phyloP scores from a whole-genome alignment of 2,329 filamentous ascomycete genomes.

The Talaromyces piceae region DNA sequence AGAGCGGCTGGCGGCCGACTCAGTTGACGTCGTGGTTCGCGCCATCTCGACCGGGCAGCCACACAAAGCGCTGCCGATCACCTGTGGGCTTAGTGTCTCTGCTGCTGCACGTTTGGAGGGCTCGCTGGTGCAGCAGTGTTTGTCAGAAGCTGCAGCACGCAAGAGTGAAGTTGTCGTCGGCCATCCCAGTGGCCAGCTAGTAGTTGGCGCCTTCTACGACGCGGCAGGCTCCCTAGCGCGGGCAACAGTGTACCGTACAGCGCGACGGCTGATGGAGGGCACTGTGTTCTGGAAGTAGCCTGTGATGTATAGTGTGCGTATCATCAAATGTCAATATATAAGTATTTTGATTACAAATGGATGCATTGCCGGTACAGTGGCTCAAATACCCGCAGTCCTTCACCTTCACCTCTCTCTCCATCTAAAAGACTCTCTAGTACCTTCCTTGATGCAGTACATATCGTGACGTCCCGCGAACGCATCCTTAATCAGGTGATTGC shows the following conservation, averaged over 20 bases:
- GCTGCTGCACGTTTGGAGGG: slow-evolving; percentile 42
- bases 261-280: slow-evolving; percentile 43
- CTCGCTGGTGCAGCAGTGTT: slow-evolving; percentile 29
- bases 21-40: slow-evolving; percentile 37
- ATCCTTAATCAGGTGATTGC: no score
- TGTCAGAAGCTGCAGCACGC: slow-evolving; percentile 18
- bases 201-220: slow-evolving; percentile 37
- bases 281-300: slow-evolving; percentile 32
- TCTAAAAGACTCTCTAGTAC: no score
- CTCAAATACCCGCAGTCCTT: no score
- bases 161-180: slow-evolving; percentile 33
- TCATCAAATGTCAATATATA: not conserved
- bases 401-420: not conserved
- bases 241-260: slow-evolving; percentile 43
- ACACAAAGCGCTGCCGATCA: slow-evolving; percentile 51
- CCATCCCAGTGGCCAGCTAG: slow-evolving; percentile 42
- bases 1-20: slow-evolving; percentile 20
- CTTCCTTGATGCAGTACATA: no score
- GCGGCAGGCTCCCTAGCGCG: slow-evolving; percentile 25
- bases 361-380: no score
- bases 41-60: slow-evolving; percentile 51
- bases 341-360: no score
- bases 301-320: not conserved
- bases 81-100: slow-evolving; percentile 46
- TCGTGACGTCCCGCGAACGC: no score